Evolutionary conservation across 176 grass and related monocot species (phyloP).

Genomic region (Avena sativa): DNA sequence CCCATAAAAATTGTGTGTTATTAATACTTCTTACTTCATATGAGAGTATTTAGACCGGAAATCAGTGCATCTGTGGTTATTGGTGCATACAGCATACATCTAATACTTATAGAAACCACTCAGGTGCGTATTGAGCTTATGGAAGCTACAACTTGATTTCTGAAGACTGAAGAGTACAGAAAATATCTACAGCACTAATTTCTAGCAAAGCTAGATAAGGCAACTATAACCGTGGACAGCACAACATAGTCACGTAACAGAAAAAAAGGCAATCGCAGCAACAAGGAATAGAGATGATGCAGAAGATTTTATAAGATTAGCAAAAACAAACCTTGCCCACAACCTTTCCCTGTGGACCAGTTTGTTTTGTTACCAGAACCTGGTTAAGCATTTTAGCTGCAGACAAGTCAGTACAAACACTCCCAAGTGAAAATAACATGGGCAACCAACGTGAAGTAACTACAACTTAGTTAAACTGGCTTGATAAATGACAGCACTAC

Average conservation of each 20-base stretch:
- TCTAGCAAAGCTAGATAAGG: not conserved
- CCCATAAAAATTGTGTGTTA: not conserved
- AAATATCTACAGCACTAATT: constrained; percentile 24
- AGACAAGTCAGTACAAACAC: constrained; percentile 41
- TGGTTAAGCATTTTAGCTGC: constrained; percentile 98
- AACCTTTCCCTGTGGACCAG: constrained; percentile 93
- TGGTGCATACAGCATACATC: not conserved
- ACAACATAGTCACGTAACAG: constrained; percentile 8
- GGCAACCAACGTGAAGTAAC: not conserved
- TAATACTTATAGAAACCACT: constrained; percentile 2
- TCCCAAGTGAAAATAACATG: not conserved
- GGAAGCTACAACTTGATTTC: constrained; percentile 6
- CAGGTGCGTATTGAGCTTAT: not conserved
- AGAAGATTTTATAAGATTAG: not conserved
- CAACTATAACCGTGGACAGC: not conserved
- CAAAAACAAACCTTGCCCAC: constrained; percentile 86
- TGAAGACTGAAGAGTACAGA: constrained; percentile 1
- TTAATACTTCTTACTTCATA: constrained; percentile 11
- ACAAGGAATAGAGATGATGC: constrained; percentile 23
- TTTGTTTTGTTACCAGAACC: constrained; percentile 98
- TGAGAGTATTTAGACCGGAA: not conserved
- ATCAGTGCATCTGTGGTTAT: not conserved
- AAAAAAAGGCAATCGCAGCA: constrained; percentile 18
- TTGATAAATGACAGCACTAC: not conserved
- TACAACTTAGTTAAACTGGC: not conserved